These are phyloP conservation scores for Lodderomyces pseudojiufengensis DNA, from an alignment of 1,139 yeast genomes.

Conservation along the genomic window DNA sequence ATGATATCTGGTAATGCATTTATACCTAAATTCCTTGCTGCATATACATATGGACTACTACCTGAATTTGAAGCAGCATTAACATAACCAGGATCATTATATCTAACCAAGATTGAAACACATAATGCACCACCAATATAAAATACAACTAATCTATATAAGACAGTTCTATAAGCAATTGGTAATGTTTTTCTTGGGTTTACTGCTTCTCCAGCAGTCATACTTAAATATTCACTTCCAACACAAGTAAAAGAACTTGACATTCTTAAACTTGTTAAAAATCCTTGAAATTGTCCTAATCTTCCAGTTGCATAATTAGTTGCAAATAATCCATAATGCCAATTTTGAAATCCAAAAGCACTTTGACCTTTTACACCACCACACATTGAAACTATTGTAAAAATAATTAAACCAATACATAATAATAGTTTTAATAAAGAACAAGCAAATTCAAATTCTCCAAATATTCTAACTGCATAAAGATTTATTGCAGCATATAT, in stretches of 20 bases:
- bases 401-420: constrained; percentile 67
- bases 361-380: constrained; percentile 76
- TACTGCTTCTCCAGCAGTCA: constrained; percentile 79
- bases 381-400: constrained; percentile 75
- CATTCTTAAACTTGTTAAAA: constrained; percentile 52
- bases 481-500: constrained; percentile 62
- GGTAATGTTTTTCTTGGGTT: constrained; percentile 79
- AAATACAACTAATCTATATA: constrained; percentile 64
- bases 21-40: constrained; percentile 39
- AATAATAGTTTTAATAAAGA: constrained; percentile 69
- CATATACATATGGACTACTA: constrained; percentile 45
- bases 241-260: constrained; percentile 69
- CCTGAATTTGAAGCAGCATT: constrained; percentile 20
- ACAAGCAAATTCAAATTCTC: constrained; percentile 80
- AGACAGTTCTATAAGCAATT: constrained; percentile 73
- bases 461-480: constrained; percentile 69
- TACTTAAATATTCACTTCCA: constrained; percentile 80
- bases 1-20: constrained; percentile 39
- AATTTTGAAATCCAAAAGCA: constrained; percentile 64
- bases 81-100: constrained; percentile 35
- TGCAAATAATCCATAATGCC: constrained; percentile 54
- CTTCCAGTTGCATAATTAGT: constrained; percentile 52
- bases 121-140: constrained; percentile 53
- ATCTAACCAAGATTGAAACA: constrained; percentile 38
- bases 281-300: constrained; percentile 69